phyloP scores from a whole-genome alignment of 257 asterid genomes.

The Leptodermis oblonga region DNA sequence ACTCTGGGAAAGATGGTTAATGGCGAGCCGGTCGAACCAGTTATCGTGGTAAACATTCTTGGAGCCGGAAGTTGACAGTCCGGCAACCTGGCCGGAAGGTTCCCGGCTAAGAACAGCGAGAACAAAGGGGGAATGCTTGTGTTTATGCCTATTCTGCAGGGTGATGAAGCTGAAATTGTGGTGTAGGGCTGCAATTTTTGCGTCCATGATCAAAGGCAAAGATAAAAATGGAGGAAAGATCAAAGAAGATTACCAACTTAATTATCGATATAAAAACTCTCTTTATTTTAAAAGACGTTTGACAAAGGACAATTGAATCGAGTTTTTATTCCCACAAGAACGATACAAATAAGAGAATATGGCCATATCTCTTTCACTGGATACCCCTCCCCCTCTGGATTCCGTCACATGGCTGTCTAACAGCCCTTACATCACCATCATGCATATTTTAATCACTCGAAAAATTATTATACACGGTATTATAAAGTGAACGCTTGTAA shows the following conservation, averaged over 20 bases:
- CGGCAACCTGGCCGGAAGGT: constrained; percentile 5
- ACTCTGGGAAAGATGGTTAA: constrained; percentile 61
- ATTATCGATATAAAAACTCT: too few species aligned
- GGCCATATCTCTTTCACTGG: background rate
- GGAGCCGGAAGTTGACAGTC: constrained; percentile 8
- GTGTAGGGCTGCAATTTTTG: constrained; percentile 22
- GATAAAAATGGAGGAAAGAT: background rate
- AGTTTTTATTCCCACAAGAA: too few species aligned
- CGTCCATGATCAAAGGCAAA: constrained; percentile 28
- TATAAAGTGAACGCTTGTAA: too few species aligned
- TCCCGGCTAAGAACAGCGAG: constrained; percentile 28
- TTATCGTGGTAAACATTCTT: constrained; percentile 48
- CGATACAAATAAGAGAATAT: background rate
- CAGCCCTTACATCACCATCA: background rate
- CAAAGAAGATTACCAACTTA: too few species aligned
- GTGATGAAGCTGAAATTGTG: constrained; percentile 19
- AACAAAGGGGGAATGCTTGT: constrained; percentile 12
- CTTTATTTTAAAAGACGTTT: too few species aligned
- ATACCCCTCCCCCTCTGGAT: too few species aligned
- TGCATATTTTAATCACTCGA: too few species aligned
- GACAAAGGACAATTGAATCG: too few species aligned
- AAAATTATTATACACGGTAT: too few species aligned
- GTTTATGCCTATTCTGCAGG: constrained; percentile 26
- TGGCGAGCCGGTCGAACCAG: constrained; percentile 69
- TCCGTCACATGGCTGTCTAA: background rate